Base-by-base conservation (phyloP, 345 rosid species). In the Syzygium oleosum region DNA sequence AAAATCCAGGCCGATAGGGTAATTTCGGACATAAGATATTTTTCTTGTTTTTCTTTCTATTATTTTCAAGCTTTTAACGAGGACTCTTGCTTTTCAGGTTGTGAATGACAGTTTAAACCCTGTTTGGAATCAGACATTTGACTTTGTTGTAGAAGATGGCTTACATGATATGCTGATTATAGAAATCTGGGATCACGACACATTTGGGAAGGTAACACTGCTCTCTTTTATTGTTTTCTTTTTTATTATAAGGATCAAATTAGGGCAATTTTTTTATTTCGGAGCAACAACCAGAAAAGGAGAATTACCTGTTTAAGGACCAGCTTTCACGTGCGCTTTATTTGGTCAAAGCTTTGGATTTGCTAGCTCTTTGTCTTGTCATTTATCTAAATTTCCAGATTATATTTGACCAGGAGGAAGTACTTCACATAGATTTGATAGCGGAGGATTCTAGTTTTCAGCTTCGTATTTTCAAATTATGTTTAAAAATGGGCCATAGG, bases 81-180 rank as follows among this genome's bases (percentile, higher is more conserved):
- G 59, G 58, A 43, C 23, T 54, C 65, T 79, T 56, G 52, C 86
- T 85, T 85, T 85, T 86, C 92, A 98, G 98, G 99, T 98, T 52
- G 98, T 97, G 88, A 95, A 97, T 88, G 94, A 98, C 87, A 90
- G 95, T 92, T 91, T 97, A 90, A 95, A 96, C 93, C 99, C 99
- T 2, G 96, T 95, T 54, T 98, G 99, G 99, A 95, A 97, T 90
- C 99, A 98, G 91, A 97, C 98, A 55, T 98, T 97, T 91, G 99
- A 98, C 91, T 97, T 98, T 84, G 98, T 98, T 79, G 97, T 98
- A 29, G 99, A 98, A 93, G 99, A 97, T 68, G 99, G 99, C 87
- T 92, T 97, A 65, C 99, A 98, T 87, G 99, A 98, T 80, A 95
- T 98, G 99, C 95, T 98, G 86, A 94, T 98, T 61, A 91, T 93